Percentiles rank a stretch among this genome's conserved stretches.
phyloP scores from a whole-genome alignment of 2,329 filamentous ascomycete species.

The Trichoderma sp. region DNA sequence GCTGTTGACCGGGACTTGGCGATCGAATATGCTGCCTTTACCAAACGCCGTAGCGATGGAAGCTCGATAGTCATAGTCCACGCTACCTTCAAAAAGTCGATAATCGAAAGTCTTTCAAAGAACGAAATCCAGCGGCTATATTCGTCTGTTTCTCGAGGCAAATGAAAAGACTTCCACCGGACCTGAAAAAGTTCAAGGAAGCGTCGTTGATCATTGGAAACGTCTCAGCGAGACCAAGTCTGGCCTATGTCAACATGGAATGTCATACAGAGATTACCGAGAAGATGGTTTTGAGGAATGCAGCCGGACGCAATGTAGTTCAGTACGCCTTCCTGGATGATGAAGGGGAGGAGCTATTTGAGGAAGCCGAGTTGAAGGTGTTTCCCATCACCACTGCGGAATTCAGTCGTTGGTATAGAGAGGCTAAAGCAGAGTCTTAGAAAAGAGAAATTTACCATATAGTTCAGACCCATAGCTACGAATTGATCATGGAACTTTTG shows the following conservation, averaged over 20 bases:
- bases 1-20: not conserved
- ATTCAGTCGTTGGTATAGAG: not conserved
- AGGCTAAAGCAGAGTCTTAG: not conserved
- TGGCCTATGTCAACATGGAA: not conserved
- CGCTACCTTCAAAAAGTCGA: not conserved
- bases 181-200: not conserved
- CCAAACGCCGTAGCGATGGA: not conserved
- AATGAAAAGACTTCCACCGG: not conserved
- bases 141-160: not conserved
- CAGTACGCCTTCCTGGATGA: not conserved
- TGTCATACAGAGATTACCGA: not conserved
- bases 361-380: not conserved
- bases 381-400: not conserved
- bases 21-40: not conserved
- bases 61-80: not conserved
- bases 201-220: not conserved
- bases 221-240: not conserved
- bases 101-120: not conserved
- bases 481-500: too few relatives aligned
- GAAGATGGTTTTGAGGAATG: not conserved
- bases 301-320: not conserved
- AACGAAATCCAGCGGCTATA: not conserved
- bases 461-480: too few relatives aligned
- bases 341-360: not conserved
- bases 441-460: not conserved